A percentile compares a stretch with the other conserved stretches of the same genome.
Conservation (phyloP, 352 stramenopile genomes). For the Nothophytophthora sp. region DNA sequence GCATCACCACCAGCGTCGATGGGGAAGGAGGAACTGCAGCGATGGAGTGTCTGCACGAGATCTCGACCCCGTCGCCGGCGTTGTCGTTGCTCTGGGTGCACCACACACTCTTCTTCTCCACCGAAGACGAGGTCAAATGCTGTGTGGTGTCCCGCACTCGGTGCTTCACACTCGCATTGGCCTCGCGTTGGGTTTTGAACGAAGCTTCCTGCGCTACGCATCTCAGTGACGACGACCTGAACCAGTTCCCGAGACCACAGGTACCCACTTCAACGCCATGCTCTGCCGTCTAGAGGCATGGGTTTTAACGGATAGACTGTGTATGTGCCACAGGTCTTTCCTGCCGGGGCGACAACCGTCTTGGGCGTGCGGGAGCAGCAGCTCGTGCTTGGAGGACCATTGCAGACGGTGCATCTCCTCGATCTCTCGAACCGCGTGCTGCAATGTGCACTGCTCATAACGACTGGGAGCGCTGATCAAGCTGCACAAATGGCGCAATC, state of each 20-base stretch:
- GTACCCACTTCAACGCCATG: too few relatives aligned
- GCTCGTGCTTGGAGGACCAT: constrained; percentile 47
- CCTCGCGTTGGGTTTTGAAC: constrained; percentile 34
- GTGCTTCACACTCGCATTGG: constrained; percentile 66
- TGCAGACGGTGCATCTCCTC: constrained; percentile 52
- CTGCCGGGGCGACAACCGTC: constrained; percentile 44
- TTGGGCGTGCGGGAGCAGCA: constrained; percentile 49
- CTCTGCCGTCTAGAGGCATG: too few relatives aligned
- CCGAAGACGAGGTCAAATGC: constrained; percentile 62
- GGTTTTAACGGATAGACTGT: too few relatives aligned
- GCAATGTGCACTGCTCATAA: constrained; percentile 69
- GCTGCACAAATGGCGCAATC: constrained; percentile 44
- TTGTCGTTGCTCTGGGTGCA: constrained; percentile 64
- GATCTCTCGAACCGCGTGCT: constrained; percentile 65
- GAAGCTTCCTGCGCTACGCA: constrained; percentile 30
- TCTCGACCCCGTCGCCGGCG: constrained; percentile 37
- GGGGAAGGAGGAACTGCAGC: constrained; percentile 9
- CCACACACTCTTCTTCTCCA: constrained; percentile 69
- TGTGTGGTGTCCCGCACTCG: constrained; percentile 61
- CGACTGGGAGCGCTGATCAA: constrained; percentile 41
- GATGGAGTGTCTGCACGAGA: constrained; percentile 55
- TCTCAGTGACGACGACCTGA: constrained; percentile 28
- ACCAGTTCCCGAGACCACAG: constrained; percentile 53
- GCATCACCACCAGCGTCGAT: constrained; percentile 18
- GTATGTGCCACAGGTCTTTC: constrained; percentile 34